phyloP scores from a whole-genome alignment of 345 rosid species.

The Luvunga scandens region DNA sequence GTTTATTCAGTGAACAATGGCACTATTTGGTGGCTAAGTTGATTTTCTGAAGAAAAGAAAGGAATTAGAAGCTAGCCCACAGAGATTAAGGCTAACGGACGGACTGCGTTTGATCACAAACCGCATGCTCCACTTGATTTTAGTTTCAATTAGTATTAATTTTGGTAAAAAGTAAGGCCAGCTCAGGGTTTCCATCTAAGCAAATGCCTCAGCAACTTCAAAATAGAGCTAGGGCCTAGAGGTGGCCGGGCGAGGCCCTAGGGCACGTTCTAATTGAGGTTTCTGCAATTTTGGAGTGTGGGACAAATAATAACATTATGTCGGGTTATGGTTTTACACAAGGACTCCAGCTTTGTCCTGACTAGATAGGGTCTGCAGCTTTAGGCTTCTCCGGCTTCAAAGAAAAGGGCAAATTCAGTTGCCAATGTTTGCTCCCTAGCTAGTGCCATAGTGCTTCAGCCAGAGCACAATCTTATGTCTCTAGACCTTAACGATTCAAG shows the following conservation, averaged over 20 bases:
- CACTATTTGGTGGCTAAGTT: neutral
- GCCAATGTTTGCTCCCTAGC: neutral
- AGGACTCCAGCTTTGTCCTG: neutral
- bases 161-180: no score
- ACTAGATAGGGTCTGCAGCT: neutral
- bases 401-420: neutral
- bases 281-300: neutral
- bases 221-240: no score
- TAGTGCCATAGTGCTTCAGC: neutral
- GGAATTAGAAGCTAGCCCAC: neutral
- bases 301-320: no score
- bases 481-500: no score
- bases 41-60: neutral
- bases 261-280: neutral
- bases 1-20: neutral
- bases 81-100: neutral
- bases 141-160: neutral
- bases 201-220: no score
- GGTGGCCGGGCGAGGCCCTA: neutral
- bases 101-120: neutral
- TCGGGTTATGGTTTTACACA: neutral
- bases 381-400: neutral
- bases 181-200: no score
- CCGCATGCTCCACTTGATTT: neutral
- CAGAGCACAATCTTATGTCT: no score